A percentile compares a stretch with the other conserved stretches of the same genome.
Evolutionary conservation across 1,284 basidiomycete genomes (phyloP).

Genomic region (Puccinia triticina): DNA sequence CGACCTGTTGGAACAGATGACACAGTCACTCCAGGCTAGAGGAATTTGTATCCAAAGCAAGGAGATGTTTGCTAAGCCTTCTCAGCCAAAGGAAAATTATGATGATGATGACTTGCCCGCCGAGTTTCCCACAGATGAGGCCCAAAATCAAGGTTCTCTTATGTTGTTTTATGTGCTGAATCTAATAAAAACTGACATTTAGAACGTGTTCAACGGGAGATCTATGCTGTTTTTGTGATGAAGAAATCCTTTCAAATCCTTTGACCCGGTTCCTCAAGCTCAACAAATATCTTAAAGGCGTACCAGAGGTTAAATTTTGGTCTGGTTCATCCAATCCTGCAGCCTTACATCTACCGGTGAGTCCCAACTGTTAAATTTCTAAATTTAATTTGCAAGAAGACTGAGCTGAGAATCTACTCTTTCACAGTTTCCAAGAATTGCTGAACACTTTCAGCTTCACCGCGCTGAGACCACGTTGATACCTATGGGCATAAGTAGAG

Average conservation of each 20-base stretch:
- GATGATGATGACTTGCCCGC: too few species aligned
- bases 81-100: too few species aligned
- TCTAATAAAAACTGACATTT: too few species aligned
- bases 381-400: background rate
- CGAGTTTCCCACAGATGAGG: too few species aligned
- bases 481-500: constrained; percentile 69
- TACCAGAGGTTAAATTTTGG: background rate
- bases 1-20: too few species aligned
- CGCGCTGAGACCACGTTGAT: constrained; percentile 72
- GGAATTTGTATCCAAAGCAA: too few species aligned
- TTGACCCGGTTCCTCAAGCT: constrained; percentile 68
- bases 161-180: too few species aligned
- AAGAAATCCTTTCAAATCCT: constrained; percentile 67
- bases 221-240: constrained; percentile 79
- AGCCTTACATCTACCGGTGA: constrained; percentile 6
- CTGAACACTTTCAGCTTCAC: constrained; percentile 73
- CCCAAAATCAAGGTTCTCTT: too few species aligned
- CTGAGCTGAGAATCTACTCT: background rate
- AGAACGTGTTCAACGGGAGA: too few species aligned
- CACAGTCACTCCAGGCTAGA: too few species aligned
- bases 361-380: background rate
- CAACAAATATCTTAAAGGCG: constrained; percentile 58
- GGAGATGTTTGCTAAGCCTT: too few species aligned
- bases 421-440: constrained; percentile 53
- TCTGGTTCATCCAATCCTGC: background rate